A percentile compares a stretch with the other conserved stretches of the same genome.
These are phyloP conservation scores for Chaetomiaceae sp. DNA, from an alignment of 2,329 filamentous ascomycete genomes.

Conservation along the genomic window DNA sequence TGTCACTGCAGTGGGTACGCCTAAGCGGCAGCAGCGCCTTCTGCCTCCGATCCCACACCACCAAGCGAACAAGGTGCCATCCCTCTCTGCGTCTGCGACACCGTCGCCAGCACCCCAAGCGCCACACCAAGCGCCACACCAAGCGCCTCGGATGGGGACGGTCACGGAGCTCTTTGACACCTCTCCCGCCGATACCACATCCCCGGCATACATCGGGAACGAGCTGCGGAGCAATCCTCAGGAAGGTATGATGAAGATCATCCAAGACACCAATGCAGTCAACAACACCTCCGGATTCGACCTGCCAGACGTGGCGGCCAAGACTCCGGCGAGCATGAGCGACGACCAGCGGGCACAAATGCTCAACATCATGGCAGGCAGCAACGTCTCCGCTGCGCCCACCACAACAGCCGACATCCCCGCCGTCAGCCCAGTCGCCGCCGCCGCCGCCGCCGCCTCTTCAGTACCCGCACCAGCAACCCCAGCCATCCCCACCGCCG, in stretches of 20 bases:
- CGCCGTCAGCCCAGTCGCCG: constrained; percentile 8
- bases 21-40: constrained; percentile 51
- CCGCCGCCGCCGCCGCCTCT: constrained; percentile 14
- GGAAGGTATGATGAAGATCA: constrained; percentile 61
- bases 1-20: constrained; percentile 37
- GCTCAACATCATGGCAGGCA: constrained; percentile 56
- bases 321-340: constrained; percentile 50
- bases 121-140: constrained; percentile 28
- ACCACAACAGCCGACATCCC: constrained; percentile 25
- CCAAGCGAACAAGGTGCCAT: constrained; percentile 29
- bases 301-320: constrained; percentile 54
- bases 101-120: constrained; percentile 30
- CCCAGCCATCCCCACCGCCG: constrained; percentile 19
- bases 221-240: constrained; percentile 56
- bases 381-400: constrained; percentile 30
- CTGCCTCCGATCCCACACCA: constrained; percentile 50
- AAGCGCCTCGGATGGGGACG: constrained; percentile 47
- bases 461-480: constrained; percentile 20
- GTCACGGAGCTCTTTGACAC: constrained; percentile 59
- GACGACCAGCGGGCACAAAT: constrained; percentile 56
- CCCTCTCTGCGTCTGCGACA: constrained; percentile 29
- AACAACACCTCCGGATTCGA: constrained; percentile 44
- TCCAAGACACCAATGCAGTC: constrained; percentile 58
- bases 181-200: constrained; percentile 41
- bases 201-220: constrained; percentile 49